These are phyloP conservation scores for Beauveria caledonica DNA, from an alignment of 2,329 filamentous ascomycete species.

Conservation along the genomic window DNA sequence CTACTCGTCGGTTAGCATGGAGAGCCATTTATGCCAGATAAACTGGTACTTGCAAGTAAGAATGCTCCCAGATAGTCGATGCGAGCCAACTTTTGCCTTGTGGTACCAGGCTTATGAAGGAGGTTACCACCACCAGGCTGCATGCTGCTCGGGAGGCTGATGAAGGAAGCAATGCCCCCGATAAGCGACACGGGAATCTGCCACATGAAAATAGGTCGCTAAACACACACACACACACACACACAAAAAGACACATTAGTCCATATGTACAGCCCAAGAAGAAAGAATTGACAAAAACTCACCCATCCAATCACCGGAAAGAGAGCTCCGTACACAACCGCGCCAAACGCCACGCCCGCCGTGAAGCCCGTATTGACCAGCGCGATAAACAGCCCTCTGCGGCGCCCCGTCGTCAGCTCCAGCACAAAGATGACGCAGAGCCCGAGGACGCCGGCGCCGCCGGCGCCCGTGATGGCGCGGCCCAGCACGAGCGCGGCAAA, in stretches of 20 bases:
- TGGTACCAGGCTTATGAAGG: slow-evolving; percentile 19
- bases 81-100: slow-evolving; percentile 47
- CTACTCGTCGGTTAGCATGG: slow-evolving; percentile 28
- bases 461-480: slow-evolving; percentile 58
- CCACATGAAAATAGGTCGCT: slow-evolving; percentile 65
- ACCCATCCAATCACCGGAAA: slow-evolving; percentile 63
- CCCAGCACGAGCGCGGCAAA: slow-evolving; percentile 61
- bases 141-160: slow-evolving; percentile 50
- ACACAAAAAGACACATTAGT: neutral
- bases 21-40: neutral
- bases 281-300: slow-evolving; percentile 21
- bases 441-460: slow-evolving; percentile 64
- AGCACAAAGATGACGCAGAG: slow-evolving; percentile 68
- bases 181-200: slow-evolving; percentile 59
- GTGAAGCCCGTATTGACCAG: slow-evolving; percentile 67
- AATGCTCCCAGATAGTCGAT: slow-evolving; percentile 71
- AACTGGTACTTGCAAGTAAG: slow-evolving; percentile 44
- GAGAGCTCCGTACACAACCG: slow-evolving; percentile 59
- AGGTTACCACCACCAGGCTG: slow-evolving; percentile 9
- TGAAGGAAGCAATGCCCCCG: slow-evolving; percentile 53
- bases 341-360: slow-evolving; percentile 61
- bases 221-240: too few species aligned
- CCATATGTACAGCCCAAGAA: too few species aligned
- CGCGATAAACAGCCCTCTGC: slow-evolving; percentile 66
- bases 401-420: slow-evolving; percentile 59